A percentile compares a stretch with the other conserved stretches of the same genome.
Evolutionary conservation across 1,284 basidiomycete species (phyloP).

Genomic region (Hypsizygus ulmarius): DNA sequence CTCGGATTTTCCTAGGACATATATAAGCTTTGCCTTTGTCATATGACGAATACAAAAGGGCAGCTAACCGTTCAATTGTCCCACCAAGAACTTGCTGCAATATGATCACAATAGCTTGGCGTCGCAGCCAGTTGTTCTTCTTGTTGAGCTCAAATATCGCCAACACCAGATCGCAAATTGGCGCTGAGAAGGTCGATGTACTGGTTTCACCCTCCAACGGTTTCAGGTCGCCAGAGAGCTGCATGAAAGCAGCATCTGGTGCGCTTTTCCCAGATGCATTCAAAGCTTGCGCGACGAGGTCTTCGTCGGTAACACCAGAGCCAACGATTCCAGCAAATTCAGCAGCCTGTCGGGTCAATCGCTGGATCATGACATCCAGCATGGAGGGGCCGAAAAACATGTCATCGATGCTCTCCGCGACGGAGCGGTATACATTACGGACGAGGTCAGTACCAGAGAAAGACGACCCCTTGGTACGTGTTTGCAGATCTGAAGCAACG

Average conservation of each 20-base stretch:
- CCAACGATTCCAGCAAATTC: conserved; percentile 84
- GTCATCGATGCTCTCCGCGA: conserved; percentile 90
- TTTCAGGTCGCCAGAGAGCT: conserved; percentile 70
- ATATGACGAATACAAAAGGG: background rate
- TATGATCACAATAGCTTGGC: conserved; percentile 96
- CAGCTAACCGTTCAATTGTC: conserved; percentile 84
- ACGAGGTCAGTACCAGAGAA: conserved; percentile 76
- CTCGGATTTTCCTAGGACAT: conserved; percentile 75
- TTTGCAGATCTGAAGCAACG: conserved; percentile 51
- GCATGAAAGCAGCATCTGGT: conserved; percentile 64
- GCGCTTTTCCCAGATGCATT: conserved; percentile 62
- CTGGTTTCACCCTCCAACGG: conserved; percentile 83
- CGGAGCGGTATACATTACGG: conserved; percentile 81
- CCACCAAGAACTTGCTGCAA: conserved; percentile 93
- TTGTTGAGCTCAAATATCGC: conserved; percentile 94
- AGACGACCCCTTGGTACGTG: conserved; percentile 37
- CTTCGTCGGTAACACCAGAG: conserved; percentile 78
- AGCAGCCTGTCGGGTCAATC: conserved; percentile 83
- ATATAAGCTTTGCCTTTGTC: conserved; percentile 5
- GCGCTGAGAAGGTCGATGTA: conserved; percentile 84
- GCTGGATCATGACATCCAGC: conserved; percentile 90
- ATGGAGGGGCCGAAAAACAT: conserved; percentile 92
- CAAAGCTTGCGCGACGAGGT: conserved; percentile 76
- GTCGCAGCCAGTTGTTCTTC: conserved; percentile 92
- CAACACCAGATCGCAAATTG: conserved; percentile 91